Evolutionary conservation across 148 eudicot genomes (phyloP).

Genomic region (Cornus florida): DNA sequence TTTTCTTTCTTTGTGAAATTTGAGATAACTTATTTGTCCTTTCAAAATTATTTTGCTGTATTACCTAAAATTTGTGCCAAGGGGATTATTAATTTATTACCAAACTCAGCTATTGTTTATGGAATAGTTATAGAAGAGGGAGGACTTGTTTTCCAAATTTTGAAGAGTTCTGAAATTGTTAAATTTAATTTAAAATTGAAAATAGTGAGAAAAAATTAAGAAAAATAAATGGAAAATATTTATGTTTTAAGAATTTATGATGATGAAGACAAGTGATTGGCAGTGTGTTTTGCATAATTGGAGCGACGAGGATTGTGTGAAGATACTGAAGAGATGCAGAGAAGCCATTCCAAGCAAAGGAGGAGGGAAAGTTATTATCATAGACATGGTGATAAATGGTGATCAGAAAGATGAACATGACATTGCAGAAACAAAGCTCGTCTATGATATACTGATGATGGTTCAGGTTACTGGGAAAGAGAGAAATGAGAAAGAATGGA

Average conservation of each 20-base stretch:
- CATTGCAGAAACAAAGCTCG: background rate
- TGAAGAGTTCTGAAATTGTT: too few species aligned
- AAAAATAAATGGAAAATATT: background rate
- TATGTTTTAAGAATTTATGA: background rate
- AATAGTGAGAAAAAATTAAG: background rate
- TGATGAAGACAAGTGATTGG: background rate
- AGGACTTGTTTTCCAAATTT: too few species aligned
- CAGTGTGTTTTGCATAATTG: constrained; percentile 10
- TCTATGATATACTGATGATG: constrained; percentile 1
- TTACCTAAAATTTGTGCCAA: too few species aligned
- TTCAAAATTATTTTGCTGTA: too few species aligned
- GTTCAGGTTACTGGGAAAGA: background rate
- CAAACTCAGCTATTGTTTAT: too few species aligned
- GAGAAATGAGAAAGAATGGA: constrained; percentile 11
- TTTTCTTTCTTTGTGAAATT: too few species aligned
- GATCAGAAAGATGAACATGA: background rate
- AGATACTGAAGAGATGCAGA: constrained; percentile 5
- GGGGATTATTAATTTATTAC: too few species aligned
- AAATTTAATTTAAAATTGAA: background rate
- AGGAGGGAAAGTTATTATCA: constrained; percentile 9
- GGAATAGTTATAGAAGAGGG: too few species aligned
- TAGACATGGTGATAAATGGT: constrained; percentile 6
- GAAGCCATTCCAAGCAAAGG: background rate
- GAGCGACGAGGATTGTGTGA: background rate
- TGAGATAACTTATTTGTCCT: too few species aligned